Base-by-base conservation (phyloP, 2,329 filamentous ascomycete species). In the Emydomyces testavorans region DNA sequence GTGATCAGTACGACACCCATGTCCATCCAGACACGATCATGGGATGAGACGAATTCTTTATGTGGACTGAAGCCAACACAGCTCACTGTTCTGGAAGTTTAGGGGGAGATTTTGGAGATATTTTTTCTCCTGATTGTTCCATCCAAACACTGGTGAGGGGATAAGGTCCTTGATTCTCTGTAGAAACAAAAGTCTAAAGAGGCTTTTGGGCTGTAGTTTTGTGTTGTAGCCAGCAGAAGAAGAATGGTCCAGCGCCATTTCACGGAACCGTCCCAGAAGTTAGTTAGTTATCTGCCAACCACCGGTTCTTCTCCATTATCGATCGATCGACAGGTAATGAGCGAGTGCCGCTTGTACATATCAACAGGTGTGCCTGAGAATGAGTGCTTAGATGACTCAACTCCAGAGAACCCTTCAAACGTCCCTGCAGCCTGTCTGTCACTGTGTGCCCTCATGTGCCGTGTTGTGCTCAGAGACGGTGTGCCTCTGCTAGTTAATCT, bases 251-350 rank as follows among this genome's bases (percentile, higher is more conserved):
- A 31, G 43, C 43, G 21, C 43, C 31, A 34, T 46, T 46, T 46
- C 34, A 46, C 16, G 43, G 43, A 36, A 31, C 43, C 23, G 11
- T 38, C 43, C 42, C 34, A 38, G 15, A 46, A 37, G 43, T 38
- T 37, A 37, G 34, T 34, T n/a, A 29, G 7, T 15, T 13, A 18
- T 31, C 20, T 13, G 16, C 29, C 26, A 37, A 45, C 37, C 42
- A 37, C 37, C 39, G 39, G 37, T 45, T 36, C 34, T 28, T 29
- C 32, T 36, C 41, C 16, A 31, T n/a, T n/a, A n/a, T n/a, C n/a
- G n/a, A n/a, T n/a, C n/a, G n/a, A n/a, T n/a, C n/a, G n/a, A n/a
- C n/a, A n/a, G n/a, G n/a, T n/a, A n/a, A n/a, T n/a, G n/a, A n/a
- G n/a, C n/a, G n/a, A n/a, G n/a, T n/a, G n/a, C n/a, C n/a, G n/a